Evolutionary conservation across 106 monocot species (phyloP).

Genomic region (Dioscorea dumetorum): DNA sequence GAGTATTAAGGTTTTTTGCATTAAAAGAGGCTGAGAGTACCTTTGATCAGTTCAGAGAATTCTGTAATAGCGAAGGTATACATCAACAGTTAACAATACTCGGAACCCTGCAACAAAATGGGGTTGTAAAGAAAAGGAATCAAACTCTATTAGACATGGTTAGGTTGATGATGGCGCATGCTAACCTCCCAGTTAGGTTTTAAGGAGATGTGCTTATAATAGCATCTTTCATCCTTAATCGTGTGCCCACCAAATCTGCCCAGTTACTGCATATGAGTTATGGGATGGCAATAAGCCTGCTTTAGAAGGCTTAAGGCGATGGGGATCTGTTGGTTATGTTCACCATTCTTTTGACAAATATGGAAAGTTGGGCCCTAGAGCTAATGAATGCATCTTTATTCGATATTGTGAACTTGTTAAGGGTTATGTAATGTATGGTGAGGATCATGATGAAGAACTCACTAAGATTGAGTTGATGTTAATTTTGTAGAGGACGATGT

Average conservation of each 20-base stretch:
- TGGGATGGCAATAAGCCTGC: background rate
- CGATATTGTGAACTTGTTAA: background rate
- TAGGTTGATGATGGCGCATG: background rate
- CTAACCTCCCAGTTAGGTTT: background rate
- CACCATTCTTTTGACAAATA: no score
- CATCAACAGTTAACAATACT: background rate
- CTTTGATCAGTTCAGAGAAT: no score
- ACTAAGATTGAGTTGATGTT: background rate
- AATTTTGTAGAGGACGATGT: background rate
- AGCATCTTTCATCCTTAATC: background rate
- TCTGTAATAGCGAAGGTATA: no score
- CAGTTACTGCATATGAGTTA: background rate
- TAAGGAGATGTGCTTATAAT: background rate
- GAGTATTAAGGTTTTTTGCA: no score
- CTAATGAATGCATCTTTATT: background rate
- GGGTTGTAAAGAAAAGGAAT: background rate
- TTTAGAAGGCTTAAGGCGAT: background rate
- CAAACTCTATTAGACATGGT: slow-evolving; percentile 4
- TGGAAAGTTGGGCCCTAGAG: background rate
- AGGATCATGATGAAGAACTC: background rate
- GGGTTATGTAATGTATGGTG: background rate
- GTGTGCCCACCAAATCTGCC: background rate
- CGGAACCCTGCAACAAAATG: background rate
- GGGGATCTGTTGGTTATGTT: background rate
- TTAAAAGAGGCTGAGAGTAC: no score